A percentile compares a stretch with the other conserved stretches of the same genome.
phyloP scores from a whole-genome alignment of 192 early-diverging fungal genomes.

The Obelidium mucronatum region DNA sequence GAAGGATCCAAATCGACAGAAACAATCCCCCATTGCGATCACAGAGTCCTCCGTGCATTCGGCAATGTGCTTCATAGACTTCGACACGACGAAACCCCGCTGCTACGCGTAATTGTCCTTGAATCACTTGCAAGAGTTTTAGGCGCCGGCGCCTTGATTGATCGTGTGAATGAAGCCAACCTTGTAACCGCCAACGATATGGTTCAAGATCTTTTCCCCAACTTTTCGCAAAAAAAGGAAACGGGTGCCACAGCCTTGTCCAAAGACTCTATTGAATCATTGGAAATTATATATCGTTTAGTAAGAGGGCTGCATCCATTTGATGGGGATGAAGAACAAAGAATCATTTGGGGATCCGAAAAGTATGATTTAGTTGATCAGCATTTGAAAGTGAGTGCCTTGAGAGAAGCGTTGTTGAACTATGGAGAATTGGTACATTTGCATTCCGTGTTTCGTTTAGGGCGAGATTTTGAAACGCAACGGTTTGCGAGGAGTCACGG shows the following conservation, averaged over 20 bases:
- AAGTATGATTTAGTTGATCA: neutral
- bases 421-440: slow-evolving; percentile 24
- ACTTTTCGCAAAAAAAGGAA: neutral
- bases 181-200: neutral
- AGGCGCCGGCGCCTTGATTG: neutral
- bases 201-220: neutral
- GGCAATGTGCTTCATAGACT: neutral
- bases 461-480: neutral
- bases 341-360: neutral
- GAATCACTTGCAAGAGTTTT: slow-evolving; percentile 22
- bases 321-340: neutral
- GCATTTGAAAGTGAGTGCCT: neutral
- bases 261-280: neutral
- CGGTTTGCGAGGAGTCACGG: neutral
- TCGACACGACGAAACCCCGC: neutral
- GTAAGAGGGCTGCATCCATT: slow-evolving; percentile 13
- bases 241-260: neutral
- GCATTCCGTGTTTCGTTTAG: slow-evolving; percentile 3
- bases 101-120: slow-evolving; percentile 4
- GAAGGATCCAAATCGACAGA: slow-evolving; percentile 13
- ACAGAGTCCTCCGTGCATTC: slow-evolving; percentile 8
- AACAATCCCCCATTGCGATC: slow-evolving; percentile 13
- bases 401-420: slow-evolving; percentile 12
- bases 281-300: slow-evolving; percentile 14
- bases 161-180: neutral